Evolutionary conservation across 208 protist genomes (phyloP).

Genomic region (Trypanosoma mega): DNA sequence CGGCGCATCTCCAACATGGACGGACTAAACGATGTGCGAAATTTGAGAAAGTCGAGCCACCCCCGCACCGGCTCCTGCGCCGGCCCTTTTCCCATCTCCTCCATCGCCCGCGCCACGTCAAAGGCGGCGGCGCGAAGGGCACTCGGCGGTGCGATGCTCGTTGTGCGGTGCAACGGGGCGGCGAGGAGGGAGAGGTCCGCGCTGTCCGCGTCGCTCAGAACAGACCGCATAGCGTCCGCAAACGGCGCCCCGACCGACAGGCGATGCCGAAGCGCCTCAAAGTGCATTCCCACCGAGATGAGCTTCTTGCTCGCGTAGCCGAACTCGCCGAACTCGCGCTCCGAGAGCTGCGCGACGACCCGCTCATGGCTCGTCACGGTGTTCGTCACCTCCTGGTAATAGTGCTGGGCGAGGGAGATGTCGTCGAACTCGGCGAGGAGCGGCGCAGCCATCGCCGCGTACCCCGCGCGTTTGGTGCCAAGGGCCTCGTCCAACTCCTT

Average conservation of each 20-base stretch:
- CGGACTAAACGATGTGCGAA: constrained; percentile 73
- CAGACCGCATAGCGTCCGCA: constrained; percentile 44
- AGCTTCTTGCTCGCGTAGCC: constrained; percentile 89
- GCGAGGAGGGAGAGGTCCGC: constrained; percentile 62
- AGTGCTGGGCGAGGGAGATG: constrained; percentile 73
- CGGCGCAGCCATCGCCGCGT: constrained; percentile 46
- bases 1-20: constrained; percentile 54
- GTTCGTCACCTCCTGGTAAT: constrained; percentile 71
- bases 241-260: constrained; percentile 57
- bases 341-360: constrained; percentile 47
- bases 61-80: constrained; percentile 56
- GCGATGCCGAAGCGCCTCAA: constrained; percentile 51
- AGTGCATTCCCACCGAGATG: constrained; percentile 76
- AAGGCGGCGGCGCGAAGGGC: constrained; percentile 63
- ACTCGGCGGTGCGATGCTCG: constrained; percentile 38
- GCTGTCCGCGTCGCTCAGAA: constrained; percentile 76
- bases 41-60: constrained; percentile 85
- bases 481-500: constrained; percentile 44
- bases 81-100: constrained; percentile 61
- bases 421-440: constrained; percentile 79
- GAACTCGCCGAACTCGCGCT: constrained; percentile 70
- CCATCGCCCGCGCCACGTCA: constrained; percentile 71
- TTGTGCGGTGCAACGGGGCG: constrained; percentile 37
- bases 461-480: constrained; percentile 43
- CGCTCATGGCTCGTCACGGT: constrained; percentile 42